Evolutionary conservation across 805 yeast species (phyloP).

Genomic region (Wickerhamomyces chambardii): DNA sequence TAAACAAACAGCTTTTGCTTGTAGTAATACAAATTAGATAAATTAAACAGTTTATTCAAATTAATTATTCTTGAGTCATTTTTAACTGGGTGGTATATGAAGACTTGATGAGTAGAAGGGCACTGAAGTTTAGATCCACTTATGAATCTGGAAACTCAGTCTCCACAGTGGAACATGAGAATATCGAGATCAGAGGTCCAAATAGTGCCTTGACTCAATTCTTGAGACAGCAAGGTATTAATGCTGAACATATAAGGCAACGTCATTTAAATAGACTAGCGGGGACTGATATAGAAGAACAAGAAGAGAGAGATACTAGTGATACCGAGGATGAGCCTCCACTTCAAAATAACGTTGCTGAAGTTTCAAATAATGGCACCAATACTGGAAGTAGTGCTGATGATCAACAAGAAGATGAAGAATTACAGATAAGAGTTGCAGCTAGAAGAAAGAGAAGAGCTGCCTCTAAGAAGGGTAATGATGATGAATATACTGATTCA

Average conservation of each 20-base stretch:
- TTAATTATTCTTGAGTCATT: too few relatives aligned
- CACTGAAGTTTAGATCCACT: conserved; percentile 14
- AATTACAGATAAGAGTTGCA: conserved; percentile 26
- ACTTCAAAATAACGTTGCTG: background rate
- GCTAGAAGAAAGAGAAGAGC: conserved; percentile 33
- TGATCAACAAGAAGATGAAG: conserved; percentile 20
- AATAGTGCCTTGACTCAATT: conserved; percentile 90
- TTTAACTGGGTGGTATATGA: too few relatives aligned
- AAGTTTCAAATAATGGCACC: background rate
- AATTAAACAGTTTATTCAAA: too few relatives aligned
- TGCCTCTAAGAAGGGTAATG: conserved; percentile 21
- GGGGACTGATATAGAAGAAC: conserved; percentile 4
- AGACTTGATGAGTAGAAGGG: conserved; percentile 20
- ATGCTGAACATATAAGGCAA: conserved; percentile 64
- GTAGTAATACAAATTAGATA: too few relatives aligned
- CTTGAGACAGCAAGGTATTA: conserved; percentile 82
- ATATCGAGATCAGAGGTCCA: conserved; percentile 36
- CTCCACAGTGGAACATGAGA: conserved; percentile 6
- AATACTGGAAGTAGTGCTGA: conserved; percentile 3
- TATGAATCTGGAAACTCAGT: conserved; percentile 6
- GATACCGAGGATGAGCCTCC: background rate
- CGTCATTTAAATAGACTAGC: conserved; percentile 26
- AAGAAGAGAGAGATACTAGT: conserved; percentile 1
- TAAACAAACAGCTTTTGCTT: background rate
- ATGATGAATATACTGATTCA: conserved; percentile 26